Base-by-base conservation (phyloP, 2,329 filamentous ascomycete species). In the Aureobasidium sp. region DNA sequence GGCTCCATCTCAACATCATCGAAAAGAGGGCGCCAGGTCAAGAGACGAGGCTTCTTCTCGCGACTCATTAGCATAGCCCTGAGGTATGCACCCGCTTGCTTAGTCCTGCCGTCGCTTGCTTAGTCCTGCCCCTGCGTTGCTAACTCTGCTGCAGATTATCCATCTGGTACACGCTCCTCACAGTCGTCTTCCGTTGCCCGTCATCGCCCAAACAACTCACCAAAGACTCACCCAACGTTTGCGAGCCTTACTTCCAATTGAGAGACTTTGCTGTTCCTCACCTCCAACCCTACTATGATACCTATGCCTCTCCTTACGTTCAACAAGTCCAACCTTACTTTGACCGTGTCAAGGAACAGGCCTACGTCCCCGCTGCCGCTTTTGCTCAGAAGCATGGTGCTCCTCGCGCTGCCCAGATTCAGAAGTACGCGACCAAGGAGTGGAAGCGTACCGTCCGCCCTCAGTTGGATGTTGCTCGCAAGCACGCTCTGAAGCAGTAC, bases 131-230 rank as follows among this genome's bases (percentile, higher is more conserved):
- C 24, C 12, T 15, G 2, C 20, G 20, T 36, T 41, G 12, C 26
- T 55, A 13, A 59, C 12, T 48, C 32, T 47, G 13, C 24, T 7
- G n/a, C 34, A 73, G 93, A 70, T 74, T 97, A 48, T 74, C 87
- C 63, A 88, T 90, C 24, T 99, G 93, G 93, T 96, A 94, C 73
- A 82, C 87, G 39, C 86, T 97, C 66, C 75, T 92, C 65, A 94
- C 89, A 27, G 78, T 94, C 61, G 76, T 93, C 63, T 89, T 99
- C 73, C 85, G 87, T 65, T 99, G 93, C 74, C 93, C 93, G 13
- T 79, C 86, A 3, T 84, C 84, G 9, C 76, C 87, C 64, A 82
- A 87, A 32, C 81, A 84, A 29, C 84, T 94, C 70, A 83, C 84
- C 69, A 84, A 88, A 29, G 76, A 81, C 34, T 89, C 90, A 1